These are phyloP conservation scores for Sugiyamaella pinicola DNA, from an alignment of 1,139 yeast genomes.

Conservation along the genomic window DNA sequence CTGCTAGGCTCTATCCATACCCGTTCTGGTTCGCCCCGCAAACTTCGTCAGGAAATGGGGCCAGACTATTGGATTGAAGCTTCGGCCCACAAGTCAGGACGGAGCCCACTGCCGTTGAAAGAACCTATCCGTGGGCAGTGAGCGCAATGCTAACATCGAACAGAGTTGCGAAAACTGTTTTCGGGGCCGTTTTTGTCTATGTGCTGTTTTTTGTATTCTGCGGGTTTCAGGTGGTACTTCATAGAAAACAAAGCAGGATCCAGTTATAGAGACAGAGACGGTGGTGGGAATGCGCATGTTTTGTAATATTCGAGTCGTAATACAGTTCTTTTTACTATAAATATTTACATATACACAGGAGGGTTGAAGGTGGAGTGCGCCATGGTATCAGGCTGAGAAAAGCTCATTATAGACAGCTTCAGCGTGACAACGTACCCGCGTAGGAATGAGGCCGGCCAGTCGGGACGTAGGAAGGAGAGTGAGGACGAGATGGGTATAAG, in stretches of 20 bases:
- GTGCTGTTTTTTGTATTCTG: constrained; percentile 79
- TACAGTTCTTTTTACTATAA: not conserved
- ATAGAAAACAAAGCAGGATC: constrained; percentile 63
- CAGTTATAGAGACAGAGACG: constrained; percentile 43
- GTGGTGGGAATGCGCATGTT: constrained; percentile 10
- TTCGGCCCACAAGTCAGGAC: too few relatives aligned
- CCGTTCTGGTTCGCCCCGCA: too few relatives aligned
- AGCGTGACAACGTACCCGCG: constrained; percentile 3
- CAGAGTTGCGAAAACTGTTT: constrained; percentile 83
- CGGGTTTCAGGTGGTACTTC: constrained; percentile 75
- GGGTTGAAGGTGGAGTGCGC: not conserved
- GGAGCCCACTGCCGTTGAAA: too few relatives aligned
- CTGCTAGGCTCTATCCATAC: too few relatives aligned
- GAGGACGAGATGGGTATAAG: constrained; percentile 13
- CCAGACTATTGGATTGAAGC: too few relatives aligned
- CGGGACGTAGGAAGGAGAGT: constrained; percentile 7
- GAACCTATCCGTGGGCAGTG: too few relatives aligned
- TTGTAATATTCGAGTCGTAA: constrained; percentile 5
- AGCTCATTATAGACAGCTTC: constrained; percentile 5
- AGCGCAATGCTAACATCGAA: constrained; percentile 14
- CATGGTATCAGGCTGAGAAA: not conserved
- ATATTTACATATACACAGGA: not conserved
- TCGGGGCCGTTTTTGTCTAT: constrained; percentile 87
- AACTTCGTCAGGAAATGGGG: too few relatives aligned
- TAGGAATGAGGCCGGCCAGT: constrained; percentile 12